A percentile compares a stretch with the other conserved stretches of the same genome.
phyloP scores from a whole-genome alignment of 768 basidiomycete species.

The Tubosaeta brunneosetosa region DNA sequence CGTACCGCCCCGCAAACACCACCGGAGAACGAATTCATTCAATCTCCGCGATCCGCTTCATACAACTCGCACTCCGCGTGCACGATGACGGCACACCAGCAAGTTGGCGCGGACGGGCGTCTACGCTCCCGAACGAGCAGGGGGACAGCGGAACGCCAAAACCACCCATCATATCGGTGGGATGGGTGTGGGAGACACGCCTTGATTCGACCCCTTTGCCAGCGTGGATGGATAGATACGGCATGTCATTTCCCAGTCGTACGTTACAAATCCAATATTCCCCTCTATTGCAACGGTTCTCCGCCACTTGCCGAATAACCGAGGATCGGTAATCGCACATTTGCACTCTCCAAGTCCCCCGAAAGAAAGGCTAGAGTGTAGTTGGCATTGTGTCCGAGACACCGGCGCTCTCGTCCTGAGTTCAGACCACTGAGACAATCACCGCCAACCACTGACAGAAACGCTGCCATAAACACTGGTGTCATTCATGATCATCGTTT shows the following conservation, averaged over 20 bases:
- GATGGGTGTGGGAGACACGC: neutral
- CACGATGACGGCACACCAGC: neutral
- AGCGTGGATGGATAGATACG: neutral
- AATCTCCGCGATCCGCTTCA: slow-evolving; percentile 21
- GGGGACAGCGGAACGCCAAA: neutral
- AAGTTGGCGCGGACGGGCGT: neutral
- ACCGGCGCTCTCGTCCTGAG: neutral
- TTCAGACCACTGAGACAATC: neutral
- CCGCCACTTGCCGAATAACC: neutral
- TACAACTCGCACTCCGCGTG: slow-evolving; percentile 11
- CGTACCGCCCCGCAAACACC: neutral
- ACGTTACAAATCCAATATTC: neutral
- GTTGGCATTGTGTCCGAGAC: neutral
- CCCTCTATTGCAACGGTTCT: neutral
- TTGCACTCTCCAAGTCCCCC: neutral
- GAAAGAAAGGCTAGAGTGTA: neutral
- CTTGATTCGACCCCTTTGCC: too few relatives aligned
- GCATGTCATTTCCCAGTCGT: neutral
- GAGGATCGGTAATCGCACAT: neutral
- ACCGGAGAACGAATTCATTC: slow-evolving; percentile 2
- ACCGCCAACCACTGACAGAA: neutral
- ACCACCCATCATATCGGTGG: neutral
- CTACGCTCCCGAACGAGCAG: neutral
- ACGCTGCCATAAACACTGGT: neutral
- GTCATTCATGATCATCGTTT: slow-evolving; percentile 25